These are phyloP conservation scores for Umbelopsis sp. DNA, from an alignment of 192 early-diverging fungal species.

Conservation along the genomic window DNA sequence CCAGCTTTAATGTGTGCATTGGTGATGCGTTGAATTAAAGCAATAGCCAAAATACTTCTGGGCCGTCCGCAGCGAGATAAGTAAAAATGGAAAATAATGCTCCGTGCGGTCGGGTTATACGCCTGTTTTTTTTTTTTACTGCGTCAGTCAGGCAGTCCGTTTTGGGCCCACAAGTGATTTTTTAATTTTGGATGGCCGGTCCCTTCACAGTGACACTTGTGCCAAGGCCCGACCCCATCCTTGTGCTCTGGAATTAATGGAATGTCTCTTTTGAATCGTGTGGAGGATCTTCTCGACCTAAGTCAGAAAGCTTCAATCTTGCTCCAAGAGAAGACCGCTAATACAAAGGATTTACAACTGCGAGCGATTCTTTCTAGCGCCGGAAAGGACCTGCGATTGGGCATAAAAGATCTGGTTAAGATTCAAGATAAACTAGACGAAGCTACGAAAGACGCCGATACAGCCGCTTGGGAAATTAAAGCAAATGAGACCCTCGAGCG, in stretches of 20 bases:
- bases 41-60: no score
- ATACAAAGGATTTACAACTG: background rate
- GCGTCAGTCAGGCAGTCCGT: no score
- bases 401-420: constrained; percentile 31
- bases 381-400: constrained; percentile 21
- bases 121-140: background rate
- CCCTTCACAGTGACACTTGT: no score
- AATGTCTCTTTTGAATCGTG: constrained; percentile 16
- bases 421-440: constrained; percentile 35
- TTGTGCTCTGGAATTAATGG: constrained; percentile 1
- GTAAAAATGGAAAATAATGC: background rate
- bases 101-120: background rate
- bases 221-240: no score
- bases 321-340: constrained; percentile 4
- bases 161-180: no score
- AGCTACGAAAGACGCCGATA: background rate
- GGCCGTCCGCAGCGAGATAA: background rate
- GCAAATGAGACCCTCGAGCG: constrained; percentile 24
- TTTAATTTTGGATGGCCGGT: no score
- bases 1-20: background rate
- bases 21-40: no score
- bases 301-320: constrained; percentile 8
- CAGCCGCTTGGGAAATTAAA: background rate
- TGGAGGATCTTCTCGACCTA: constrained; percentile 12
- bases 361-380: background rate